phyloP scores from a whole-genome alignment of 805 yeast genomes.

The Lachancea nothofagi region DNA sequence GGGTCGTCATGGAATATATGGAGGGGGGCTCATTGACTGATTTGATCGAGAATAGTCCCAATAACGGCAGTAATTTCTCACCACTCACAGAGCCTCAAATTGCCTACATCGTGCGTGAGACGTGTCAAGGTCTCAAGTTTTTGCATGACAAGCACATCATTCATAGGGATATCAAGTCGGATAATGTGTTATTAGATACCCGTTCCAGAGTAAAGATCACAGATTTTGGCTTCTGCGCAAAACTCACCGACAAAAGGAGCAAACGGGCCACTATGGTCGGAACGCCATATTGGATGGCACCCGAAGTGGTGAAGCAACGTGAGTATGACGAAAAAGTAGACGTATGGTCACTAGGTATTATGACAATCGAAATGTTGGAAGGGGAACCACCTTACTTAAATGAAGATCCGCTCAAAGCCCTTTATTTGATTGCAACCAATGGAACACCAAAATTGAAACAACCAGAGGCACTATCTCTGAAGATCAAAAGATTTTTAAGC shows the following conservation, averaged over 20 bases:
- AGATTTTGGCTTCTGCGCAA: constrained; percentile 97
- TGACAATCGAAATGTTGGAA: constrained; percentile 98
- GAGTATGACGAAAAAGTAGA: constrained; percentile 97
- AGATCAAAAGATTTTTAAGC: constrained; percentile 78
- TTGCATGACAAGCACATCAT: constrained; percentile 88
- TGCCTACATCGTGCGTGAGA: constrained; percentile 84
- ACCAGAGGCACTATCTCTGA: constrained; percentile 74
- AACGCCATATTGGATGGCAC: constrained; percentile 99
- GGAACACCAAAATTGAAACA: constrained; percentile 94
- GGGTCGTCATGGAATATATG: constrained; percentile 99
- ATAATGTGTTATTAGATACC: constrained; percentile 79
- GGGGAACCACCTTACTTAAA: constrained; percentile 98
- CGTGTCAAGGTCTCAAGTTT: constrained; percentile 85
- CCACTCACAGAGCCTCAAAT: constrained; percentile 78
- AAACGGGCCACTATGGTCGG: constrained; percentile 99
- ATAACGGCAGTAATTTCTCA: constrained; percentile 31
- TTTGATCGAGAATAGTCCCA: constrained; percentile 82
- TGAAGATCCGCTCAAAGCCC: constrained; percentile 91
- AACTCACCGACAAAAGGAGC: constrained; percentile 71
- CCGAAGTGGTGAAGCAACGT: constrained; percentile 92
- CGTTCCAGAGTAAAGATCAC: constrained; percentile 87
- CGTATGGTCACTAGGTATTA: constrained; percentile 96
- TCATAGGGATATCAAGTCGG: constrained; percentile 96
- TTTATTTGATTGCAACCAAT: constrained; percentile 90
- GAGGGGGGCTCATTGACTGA: constrained; percentile 98